phyloP scores from a whole-genome alignment of 2,329 filamentous ascomycete genomes.

The Beauveria varroae region DNA sequence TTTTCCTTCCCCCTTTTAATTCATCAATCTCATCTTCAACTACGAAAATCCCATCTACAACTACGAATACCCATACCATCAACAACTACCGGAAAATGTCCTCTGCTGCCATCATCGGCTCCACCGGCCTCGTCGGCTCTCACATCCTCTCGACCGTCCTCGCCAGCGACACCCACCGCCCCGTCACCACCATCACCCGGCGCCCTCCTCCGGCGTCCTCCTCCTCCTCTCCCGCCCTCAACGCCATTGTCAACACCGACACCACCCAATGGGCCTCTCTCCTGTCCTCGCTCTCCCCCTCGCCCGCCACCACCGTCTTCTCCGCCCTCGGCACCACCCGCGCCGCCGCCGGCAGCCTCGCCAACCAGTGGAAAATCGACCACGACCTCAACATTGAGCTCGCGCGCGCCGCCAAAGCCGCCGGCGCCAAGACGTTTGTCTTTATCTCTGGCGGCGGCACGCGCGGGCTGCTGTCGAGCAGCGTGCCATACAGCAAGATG shows the following conservation, averaged over 20 bases:
- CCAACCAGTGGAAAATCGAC: slow-evolving; percentile 80
- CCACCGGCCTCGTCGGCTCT: slow-evolving; percentile 62
- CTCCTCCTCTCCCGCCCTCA: slow-evolving; percentile 42
- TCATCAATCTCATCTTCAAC: not conserved
- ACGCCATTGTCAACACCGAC: slow-evolving; percentile 55
- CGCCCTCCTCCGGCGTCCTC: slow-evolving; percentile 46
- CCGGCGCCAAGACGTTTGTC: slow-evolving; percentile 67
- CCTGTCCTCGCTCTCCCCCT: slow-evolving; percentile 47
- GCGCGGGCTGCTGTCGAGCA: slow-evolving; percentile 29
- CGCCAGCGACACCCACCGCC: slow-evolving; percentile 40
- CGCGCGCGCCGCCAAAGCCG: slow-evolving; percentile 64
- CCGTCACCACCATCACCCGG: slow-evolving; percentile 59
- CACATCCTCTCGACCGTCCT: slow-evolving; percentile 66
- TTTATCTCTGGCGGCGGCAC: slow-evolving; percentile 59
- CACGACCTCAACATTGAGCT: slow-evolving; percentile 77
- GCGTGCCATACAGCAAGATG: slow-evolving; percentile 58
- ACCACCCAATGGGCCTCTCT: slow-evolving; percentile 58
- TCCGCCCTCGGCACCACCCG: slow-evolving; percentile 76
- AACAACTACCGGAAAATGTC: slow-evolving; percentile 15
- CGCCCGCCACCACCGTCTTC: slow-evolving; percentile 58
- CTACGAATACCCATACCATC: not conserved
- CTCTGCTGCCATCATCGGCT: slow-evolving; percentile 50
- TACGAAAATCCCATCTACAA: not conserved
- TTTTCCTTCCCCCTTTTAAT: not conserved
- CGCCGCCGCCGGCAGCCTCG: slow-evolving; percentile 64